These are phyloP conservation scores for Mesembryanthemum crystallinum DNA, from an alignment of 148 eudicot species.

Conservation along the genomic window DNA sequence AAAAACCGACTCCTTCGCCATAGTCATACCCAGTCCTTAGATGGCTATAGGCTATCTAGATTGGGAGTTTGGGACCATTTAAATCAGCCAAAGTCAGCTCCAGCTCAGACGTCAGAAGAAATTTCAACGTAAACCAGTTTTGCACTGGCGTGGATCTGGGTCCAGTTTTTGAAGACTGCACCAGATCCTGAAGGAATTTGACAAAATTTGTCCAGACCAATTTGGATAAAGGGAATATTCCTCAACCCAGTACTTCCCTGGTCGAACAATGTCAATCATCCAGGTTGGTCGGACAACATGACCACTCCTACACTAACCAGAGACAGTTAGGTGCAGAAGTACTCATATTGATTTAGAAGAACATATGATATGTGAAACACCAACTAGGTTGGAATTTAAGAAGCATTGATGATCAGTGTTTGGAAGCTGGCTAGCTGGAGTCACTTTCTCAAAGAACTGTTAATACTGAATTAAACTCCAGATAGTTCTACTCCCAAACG, in stretches of 20 bases:
- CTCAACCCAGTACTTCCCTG: conserved; percentile 11
- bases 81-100: conserved; percentile 23
- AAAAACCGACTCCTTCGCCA: conserved; percentile 6
- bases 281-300: conserved; percentile 18
- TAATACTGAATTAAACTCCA: conserved; percentile 22
- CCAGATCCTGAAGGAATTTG: conserved; percentile 18
- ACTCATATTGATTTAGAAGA: background rate
- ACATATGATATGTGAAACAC: conserved; percentile 30
- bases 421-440: conserved; percentile 36
- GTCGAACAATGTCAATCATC: conserved; percentile 24
- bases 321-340: conserved; percentile 24
- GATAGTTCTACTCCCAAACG: conserved; percentile 30
- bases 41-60: conserved; percentile 26
- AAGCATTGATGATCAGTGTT: conserved; percentile 20
- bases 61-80: conserved; percentile 17
- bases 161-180: conserved; percentile 5
- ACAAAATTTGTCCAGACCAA: conserved; percentile 10
- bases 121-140: background rate
- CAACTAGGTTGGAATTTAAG: conserved; percentile 24
- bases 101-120: conserved; percentile 15
- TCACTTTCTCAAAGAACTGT: conserved; percentile 15
- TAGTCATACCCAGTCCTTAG: conserved; percentile 13
- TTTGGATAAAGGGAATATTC: conserved; percentile 24
- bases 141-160: conserved; percentile 12
- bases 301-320: conserved; percentile 28